Evolutionary conservation across 1,139 yeast species (phyloP).

Genomic region (Candida glucosophila): DNA sequence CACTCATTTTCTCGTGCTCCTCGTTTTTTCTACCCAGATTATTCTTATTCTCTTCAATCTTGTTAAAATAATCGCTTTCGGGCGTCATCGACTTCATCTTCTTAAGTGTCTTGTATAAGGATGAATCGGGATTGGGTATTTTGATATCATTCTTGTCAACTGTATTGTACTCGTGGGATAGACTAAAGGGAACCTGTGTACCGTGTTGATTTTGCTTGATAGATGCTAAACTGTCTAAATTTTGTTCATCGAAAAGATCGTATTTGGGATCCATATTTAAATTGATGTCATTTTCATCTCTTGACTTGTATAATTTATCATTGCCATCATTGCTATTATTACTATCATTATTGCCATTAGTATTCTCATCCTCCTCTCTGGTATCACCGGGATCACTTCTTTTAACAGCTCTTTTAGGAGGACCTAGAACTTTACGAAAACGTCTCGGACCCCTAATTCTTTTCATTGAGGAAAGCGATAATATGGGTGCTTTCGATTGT

Average conservation of each 20-base stretch:
- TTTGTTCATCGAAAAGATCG: no score
- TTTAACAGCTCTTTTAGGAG: slow-evolving; percentile 29
- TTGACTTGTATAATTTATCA: slow-evolving; percentile 2
- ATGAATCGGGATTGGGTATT: slow-evolving; percentile 4
- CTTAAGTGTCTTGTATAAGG: slow-evolving; percentile 5
- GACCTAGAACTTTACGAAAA: slow-evolving; percentile 30
- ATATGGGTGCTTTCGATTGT: slow-evolving; percentile 9
- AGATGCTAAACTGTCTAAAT: no score
- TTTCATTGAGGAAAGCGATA: slow-evolving; percentile 9
- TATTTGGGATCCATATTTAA: no score
- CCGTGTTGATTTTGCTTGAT: no score
- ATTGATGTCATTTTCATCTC: slow-evolving; percentile 1
- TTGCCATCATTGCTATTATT: no score
- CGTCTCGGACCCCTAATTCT: slow-evolving; percentile 22
- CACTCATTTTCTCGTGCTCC: slow-evolving; percentile 15
- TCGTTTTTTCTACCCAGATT: slow-evolving; percentile 21
- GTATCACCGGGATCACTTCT: no score
- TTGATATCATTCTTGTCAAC: no score
- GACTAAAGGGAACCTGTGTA: no score
- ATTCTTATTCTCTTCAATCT: slow-evolving; percentile 15
- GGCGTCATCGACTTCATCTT: slow-evolving; percentile 5
- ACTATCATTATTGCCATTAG: not conserved
- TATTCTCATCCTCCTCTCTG: slow-evolving; percentile 4
- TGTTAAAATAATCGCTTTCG: slow-evolving; percentile 4
- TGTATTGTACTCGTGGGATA: no score